These are phyloP conservation scores for Aureobasidium sp. DNA, from an alignment of 2,329 filamentous ascomycete genomes.

Conservation along the genomic window DNA sequence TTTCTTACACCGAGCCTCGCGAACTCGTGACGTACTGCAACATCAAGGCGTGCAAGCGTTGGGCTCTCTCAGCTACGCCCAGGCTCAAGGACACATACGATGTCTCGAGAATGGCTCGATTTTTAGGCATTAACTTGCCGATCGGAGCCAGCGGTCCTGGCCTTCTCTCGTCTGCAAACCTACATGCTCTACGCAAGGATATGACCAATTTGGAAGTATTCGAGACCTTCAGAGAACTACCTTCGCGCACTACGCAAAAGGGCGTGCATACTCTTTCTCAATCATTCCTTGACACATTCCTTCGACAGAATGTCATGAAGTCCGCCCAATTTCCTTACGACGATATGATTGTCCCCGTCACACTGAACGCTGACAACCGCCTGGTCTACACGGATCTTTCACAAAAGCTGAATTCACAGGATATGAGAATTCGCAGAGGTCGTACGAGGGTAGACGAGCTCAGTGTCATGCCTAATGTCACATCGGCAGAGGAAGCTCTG, in stretches of 20 bases:
- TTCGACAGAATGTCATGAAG: constrained; percentile 46
- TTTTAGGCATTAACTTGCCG: constrained; percentile 63
- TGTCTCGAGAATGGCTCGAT: constrained; percentile 63
- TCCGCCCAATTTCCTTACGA: constrained; percentile 46
- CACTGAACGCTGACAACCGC: constrained; percentile 53
- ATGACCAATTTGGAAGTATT: constrained; percentile 62
- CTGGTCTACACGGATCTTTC: constrained; percentile 62
- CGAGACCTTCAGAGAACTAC: constrained; percentile 53
- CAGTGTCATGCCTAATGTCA: neutral
- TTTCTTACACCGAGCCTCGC: constrained; percentile 58
- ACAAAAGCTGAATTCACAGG: constrained; percentile 57
- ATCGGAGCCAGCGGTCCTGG: constrained; percentile 56
- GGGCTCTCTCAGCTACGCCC: constrained; percentile 72
- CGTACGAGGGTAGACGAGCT: neutral
- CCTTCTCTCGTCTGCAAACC: constrained; percentile 49
- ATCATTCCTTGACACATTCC: constrained; percentile 60
- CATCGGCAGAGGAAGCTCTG: constrained; percentile 7
- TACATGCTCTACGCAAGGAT: constrained; percentile 46
- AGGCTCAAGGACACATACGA: constrained; percentile 63
- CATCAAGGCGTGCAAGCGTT: constrained; percentile 58
- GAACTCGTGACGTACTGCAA: constrained; percentile 26
- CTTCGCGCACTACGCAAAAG: constrained; percentile 59
- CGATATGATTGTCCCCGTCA: constrained; percentile 50
- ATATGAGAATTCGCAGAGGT: constrained; percentile 49
- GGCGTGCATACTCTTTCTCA: constrained; percentile 60